These are phyloP conservation scores for Physcomitrium patens DNA, from an alignment of 225 moss, liverwort and hornwort species.

Conservation along the genomic window DNA sequence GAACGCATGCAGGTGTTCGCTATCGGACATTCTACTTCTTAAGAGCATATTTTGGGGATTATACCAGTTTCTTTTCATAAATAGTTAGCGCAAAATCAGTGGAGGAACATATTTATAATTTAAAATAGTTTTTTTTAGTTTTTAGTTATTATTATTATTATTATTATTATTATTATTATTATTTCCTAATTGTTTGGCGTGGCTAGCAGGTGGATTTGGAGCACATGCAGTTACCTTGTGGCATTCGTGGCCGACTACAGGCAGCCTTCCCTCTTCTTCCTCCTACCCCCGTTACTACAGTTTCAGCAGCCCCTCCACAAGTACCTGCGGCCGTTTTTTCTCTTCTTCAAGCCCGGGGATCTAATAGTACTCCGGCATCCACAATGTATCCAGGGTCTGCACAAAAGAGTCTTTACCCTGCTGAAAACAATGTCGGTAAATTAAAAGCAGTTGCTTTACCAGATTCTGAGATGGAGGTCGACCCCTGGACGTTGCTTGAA, in stretches of 20 bases:
- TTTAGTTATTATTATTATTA: no score
- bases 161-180: no score
- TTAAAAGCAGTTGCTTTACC: constrained; percentile 48
- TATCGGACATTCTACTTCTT: not conserved
- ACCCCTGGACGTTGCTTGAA: constrained; percentile 90
- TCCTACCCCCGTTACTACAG: constrained; percentile 54
- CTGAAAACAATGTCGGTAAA: constrained; percentile 64
- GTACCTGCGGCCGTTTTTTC: constrained; percentile 51
- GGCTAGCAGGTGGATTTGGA: constrained; percentile 74
- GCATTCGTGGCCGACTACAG: constrained; percentile 74
- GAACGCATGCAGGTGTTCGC: constrained; percentile 59
- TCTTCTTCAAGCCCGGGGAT: constrained; percentile 40
- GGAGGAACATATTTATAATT: no score
- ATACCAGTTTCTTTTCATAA: no score
- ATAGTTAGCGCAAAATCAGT: not conserved
- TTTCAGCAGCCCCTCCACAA: constrained; percentile 83
- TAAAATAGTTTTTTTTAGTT: no score
- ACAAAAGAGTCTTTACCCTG: constrained; percentile 53
- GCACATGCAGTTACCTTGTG: constrained; percentile 82
- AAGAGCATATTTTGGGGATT: not conserved
- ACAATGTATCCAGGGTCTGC: constrained; percentile 39
- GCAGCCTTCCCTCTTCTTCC: constrained; percentile 79
- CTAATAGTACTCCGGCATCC: constrained; percentile 32
- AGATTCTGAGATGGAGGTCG: constrained; percentile 76
- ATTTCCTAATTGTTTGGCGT: constrained; percentile 33